Base-by-base conservation (phyloP, 2,329 filamentous ascomycete species). In the Aspergillus sclerotialis region DNA sequence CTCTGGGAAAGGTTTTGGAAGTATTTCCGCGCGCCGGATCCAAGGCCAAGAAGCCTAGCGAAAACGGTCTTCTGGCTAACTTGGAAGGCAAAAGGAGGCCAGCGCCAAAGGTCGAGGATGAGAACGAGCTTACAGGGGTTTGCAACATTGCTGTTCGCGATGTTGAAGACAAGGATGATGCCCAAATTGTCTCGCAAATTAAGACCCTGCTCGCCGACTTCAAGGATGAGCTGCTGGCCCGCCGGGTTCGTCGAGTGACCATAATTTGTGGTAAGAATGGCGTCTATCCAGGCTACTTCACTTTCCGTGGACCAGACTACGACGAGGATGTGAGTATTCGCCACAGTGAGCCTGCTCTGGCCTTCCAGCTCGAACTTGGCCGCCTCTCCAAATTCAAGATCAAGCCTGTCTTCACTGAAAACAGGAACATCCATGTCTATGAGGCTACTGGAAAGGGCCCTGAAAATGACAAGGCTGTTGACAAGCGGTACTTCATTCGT, bases 381-480 rank as follows among this genome's bases (percentile, higher is more conserved):
- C 84, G 92, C 62, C 78, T 98, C 18, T 84, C 84, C 56, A 96
- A 95, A 70, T 98, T 98, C 78, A 82, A 88, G 69, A 94, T 96
- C 68, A 93, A 89, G 70, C 90, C 92, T 2, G 88, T 98, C 33
- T 98, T 98, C 69, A 96, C 92, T 0, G 89, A 96, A 67, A 98
- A 98, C 73, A 84, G 93, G 58, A 96, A 94, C 67, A 95, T 98
- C 46, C 92, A 98, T 71, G 89, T 98, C 40, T 98, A 96, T 67
- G 89, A 96, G 72, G 92, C 86, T 48, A 72, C 94, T 52, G 92
- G 92, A 57, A 98, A 95, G 73, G 84, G 84, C 32, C 84, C 89
- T 25, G 89, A 95, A 60, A 89, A 85, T 37, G 92, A 98, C 67
- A 69, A 68, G 48, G 60, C 65, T 15, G 55, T 67, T 36, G 67